Evolutionary conservation across 148 eudicot genomes (phyloP), one percentile per base, ranked within the genome.

Genomic region (Silene uniflora): DNA sequence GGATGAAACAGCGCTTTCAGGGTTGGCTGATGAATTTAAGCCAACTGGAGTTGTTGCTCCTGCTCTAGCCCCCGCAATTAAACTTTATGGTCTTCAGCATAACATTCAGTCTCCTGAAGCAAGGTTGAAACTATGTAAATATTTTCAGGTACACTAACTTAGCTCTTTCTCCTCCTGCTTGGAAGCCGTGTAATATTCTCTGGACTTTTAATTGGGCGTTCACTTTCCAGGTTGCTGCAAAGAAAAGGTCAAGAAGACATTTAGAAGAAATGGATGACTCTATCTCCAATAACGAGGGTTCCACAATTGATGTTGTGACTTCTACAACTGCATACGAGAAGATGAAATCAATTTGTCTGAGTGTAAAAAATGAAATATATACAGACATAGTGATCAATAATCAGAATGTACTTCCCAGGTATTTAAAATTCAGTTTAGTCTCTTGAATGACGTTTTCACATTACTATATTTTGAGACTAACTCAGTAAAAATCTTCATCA

Each of bases 351-450:
- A 65, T 81, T 39, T 80, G 84, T 69, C 68, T 84, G 72, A 49
- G 29, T 46, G 71, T 84, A 67, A 84, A 78, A 67, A 73, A 80
- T 52, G 86, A 84, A 76, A 77, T 84, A 69, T 67, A 61, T 72
- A 80, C 84, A 7, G 86, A 84, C 73, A 71, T 80, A 42, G 81
- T 71, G 71, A 80, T 84, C 76, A 60, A 72, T 70, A 80, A 75
- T 27, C 81, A 78, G 70, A 67, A 71, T 22, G 78, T 81, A 72
- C 77, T 84, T 75, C 86, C 86, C 62, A 81, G 86, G 83, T 81
- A 73, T 19, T 23, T 67, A 55, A 39, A 29, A 14, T 19, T 71
- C 56, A 52, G 56, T 52, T 13, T 52, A 52, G 17, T 52, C 56
- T 12, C 56, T 52, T 52, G 56, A 52, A 52, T 12, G 56, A 52